Evolutionary conservation across 768 basidiomycete species (phyloP), one percentile per base, ranked within the genome.

Genomic region (Coprinopsis strossmayeri): DNA sequence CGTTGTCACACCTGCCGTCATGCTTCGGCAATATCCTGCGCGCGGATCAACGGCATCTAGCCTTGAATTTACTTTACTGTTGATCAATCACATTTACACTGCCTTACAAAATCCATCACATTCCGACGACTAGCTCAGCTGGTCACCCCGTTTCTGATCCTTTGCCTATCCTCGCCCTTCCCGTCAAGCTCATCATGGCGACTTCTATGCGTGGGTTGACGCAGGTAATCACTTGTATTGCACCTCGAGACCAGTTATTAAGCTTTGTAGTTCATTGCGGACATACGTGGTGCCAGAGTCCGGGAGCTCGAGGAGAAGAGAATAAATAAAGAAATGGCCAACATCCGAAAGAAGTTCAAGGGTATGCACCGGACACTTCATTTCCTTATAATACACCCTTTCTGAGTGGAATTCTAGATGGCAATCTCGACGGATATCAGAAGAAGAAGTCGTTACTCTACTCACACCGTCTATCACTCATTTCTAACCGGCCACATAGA

Each of bases 311-410:
- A 99, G 63, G 95, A 98, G 76, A 98, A 97, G 69, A 75, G 96
- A 48, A 96, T 99, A 58, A 99, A 99, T 71, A 94, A 97, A 68
- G 96, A 99, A 70, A 98, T 99, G 96, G 96, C 96, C 0, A 97
- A 99, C 59, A 99, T 99, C 54, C 77, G 96, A 52, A 95, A 96
- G 75, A 92, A 95, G 67, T 98, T 99, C 76, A 97, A 97, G 77
- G 91, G 93, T 88, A 41, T 45, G 46, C 46, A 17, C 34, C 18
- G 37, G n/a, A 17, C 24, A 28, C 61, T 17, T 34, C 38, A 24
- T 45, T 45, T 34, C 32, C 26, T 25, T 17, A 18, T n/a, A 28
- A 37, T 38, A 13, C 17, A 23, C 11, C 20, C 7, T 18, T 34
- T 43, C 47, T 45, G 37, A 28, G 15, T 21, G 7, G 17, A 9